Conservation (phyloP, 768 basidiomycete genomes). For the Pleurotus citrinopileatus region DNA sequence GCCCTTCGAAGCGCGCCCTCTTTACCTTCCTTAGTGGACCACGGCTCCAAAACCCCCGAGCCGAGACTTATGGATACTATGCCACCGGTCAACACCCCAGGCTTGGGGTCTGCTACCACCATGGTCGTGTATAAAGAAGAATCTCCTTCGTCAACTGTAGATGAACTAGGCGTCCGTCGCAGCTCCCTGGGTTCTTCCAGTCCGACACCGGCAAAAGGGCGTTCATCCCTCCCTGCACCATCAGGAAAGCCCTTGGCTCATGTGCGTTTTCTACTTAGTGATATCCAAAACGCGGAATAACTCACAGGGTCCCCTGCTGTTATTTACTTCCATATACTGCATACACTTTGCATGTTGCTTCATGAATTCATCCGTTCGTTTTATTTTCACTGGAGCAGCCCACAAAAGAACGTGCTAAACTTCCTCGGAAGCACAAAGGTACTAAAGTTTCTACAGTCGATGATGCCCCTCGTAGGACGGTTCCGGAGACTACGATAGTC, state of each 20-base stretch:
- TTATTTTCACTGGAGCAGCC: slow-evolving; percentile 44
- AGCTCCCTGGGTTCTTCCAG: background rate
- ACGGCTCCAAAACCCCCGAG: slow-evolving; percentile 17
- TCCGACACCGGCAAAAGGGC: slow-evolving; percentile 9
- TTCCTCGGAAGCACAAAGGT: slow-evolving; percentile 51
- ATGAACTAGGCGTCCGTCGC: slow-evolving; percentile 39
- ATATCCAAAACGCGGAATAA: slow-evolving; percentile 43
- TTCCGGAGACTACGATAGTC: background rate
- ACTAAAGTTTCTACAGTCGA: slow-evolving; percentile 1
- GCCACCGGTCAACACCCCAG: slow-evolving; percentile 30
- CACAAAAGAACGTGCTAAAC: slow-evolving; percentile 70
- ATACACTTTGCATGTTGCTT: slow-evolving; percentile 25
- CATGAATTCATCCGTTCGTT: slow-evolving; percentile 19
- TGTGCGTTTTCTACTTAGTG: slow-evolving; percentile 79
- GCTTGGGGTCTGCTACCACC: slow-evolving; percentile 73
- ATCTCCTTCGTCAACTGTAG: slow-evolving; percentile 40
- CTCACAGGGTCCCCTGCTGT: slow-evolving; percentile 36
- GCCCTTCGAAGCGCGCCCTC: slow-evolving; percentile 33
- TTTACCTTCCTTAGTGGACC: slow-evolving; percentile 33
- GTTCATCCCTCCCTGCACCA: slow-evolving; percentile 38
- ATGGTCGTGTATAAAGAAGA: slow-evolving; percentile 60
- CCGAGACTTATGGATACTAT: slow-evolving; percentile 15
- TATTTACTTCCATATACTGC: slow-evolving; percentile 26
- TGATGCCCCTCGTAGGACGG: background rate
- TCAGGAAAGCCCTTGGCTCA: slow-evolving; percentile 72